Percentiles rank a stretch among this genome's conserved stretches.
Conservation (phyloP, 2,329 filamentous ascomycete genomes). For the Trichothecium sympodiale region DNA sequence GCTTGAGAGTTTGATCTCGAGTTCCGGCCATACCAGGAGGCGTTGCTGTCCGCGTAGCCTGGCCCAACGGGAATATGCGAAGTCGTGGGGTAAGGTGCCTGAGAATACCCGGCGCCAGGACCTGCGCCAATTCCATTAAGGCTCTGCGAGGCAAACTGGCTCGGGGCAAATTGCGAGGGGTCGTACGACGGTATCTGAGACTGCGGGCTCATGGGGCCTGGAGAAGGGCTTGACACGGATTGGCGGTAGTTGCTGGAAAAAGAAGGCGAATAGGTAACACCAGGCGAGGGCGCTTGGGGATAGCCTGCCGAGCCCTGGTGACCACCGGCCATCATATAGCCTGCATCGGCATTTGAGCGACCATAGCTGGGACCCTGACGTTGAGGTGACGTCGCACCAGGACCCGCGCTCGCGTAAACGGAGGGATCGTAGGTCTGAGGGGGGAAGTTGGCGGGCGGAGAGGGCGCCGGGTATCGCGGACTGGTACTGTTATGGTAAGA, state of each 20-base stretch:
- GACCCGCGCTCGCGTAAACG: constrained; percentile 34
- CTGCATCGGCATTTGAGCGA: constrained; percentile 27
- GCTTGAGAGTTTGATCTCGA: constrained; percentile 39
- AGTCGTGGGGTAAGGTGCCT: constrained; percentile 39
- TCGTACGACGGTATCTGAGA: constrained; percentile 23
- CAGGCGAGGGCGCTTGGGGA: constrained; percentile 24
- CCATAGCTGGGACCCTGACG: constrained; percentile 39
- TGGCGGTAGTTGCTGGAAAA: constrained; percentile 9
- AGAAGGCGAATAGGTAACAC: constrained; percentile 19
- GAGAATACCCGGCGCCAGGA: constrained; percentile 21
- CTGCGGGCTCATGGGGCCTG: constrained; percentile 13
- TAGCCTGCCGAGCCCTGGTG: constrained; percentile 20
- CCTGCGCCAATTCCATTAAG: constrained; percentile 27
- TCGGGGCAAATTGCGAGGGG: constrained; percentile 18
- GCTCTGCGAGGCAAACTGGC: constrained; percentile 23
- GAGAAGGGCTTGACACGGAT: constrained; percentile 22
- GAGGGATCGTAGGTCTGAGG: constrained; percentile 48
- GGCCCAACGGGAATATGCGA: constrained; percentile 43
- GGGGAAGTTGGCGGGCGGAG: constrained; percentile 33
- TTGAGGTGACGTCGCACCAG: constrained; percentile 29
- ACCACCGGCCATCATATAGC: constrained; percentile 25
- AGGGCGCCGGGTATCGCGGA: constrained; percentile 27
- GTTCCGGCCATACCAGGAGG: constrained; percentile 30
- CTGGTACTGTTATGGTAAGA: constrained; percentile 34
- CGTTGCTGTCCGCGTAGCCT: constrained; percentile 31